Evolutionary conservation across 345 rosid genomes (phyloP).

Genomic region (Camelina laxa): DNA sequence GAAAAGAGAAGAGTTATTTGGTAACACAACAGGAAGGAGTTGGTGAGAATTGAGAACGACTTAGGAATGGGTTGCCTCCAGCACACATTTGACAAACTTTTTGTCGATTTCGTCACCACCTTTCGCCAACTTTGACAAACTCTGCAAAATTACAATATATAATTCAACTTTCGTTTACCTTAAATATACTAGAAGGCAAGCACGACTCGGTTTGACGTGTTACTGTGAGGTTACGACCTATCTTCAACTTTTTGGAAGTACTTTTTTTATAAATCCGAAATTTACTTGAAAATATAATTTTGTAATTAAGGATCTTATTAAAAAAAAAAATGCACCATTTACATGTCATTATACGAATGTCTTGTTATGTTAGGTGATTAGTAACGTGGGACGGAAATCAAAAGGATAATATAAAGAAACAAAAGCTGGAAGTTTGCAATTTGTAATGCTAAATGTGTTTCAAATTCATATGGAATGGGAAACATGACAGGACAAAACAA

Average conservation of each 20-base stretch:
- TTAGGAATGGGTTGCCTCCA: conserved; percentile 43
- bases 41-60: conserved; percentile 36
- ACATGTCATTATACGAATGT: background rate
- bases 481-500: background rate
- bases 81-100: conserved; percentile 35
- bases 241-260: background rate
- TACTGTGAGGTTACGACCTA: conserved; percentile 27
- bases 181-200: conserved; percentile 24
- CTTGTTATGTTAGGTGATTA: conserved; percentile 20
- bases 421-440: background rate
- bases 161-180: conserved; percentile 26
- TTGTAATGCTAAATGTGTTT: background rate
- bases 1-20: conserved; percentile 29
- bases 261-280: background rate
- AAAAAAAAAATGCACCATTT: background rate
- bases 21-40: conserved; percentile 38
- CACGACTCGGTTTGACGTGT: conserved; percentile 38
- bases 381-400: background rate
- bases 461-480: conserved; percentile 6
- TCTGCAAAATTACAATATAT: conserved; percentile 29
- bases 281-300: too few species aligned
- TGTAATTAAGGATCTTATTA: background rate
- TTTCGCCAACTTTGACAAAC: conserved; percentile 51
- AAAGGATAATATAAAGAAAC: background rate
- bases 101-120: conserved; percentile 41